Evolutionary conservation across 2,329 filamentous ascomycete genomes (phyloP).

Genomic region (Talaromyces sp.): DNA sequence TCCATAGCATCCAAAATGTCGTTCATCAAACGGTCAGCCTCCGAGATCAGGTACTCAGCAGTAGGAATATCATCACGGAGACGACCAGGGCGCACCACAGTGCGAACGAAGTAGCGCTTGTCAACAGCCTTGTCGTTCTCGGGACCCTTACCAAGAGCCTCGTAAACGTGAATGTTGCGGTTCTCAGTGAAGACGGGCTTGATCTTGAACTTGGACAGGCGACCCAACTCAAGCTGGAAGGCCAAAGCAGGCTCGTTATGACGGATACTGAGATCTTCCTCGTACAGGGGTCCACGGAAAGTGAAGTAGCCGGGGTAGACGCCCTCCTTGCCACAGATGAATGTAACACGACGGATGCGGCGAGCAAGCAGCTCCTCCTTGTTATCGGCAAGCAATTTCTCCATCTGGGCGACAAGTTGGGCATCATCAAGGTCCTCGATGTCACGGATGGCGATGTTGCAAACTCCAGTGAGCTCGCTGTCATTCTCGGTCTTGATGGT

Average conservation of each 20-base stretch:
- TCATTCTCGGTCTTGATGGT: conserved; percentile 59
- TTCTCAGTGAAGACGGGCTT: conserved; percentile 99
- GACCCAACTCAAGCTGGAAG: conserved; percentile 95
- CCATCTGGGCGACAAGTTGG: conserved; percentile 76
- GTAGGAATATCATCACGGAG: conserved; percentile 97
- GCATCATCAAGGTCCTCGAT: conserved; percentile 80
- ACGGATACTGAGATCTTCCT: conserved; percentile 92
- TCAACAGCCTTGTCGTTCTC: conserved; percentile 72
- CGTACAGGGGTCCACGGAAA: conserved; percentile 88
- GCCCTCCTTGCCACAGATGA: conserved; percentile 94
- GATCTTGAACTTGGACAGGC: conserved; percentile 95
- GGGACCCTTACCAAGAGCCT: conserved; percentile 90
- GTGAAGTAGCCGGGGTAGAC: conserved; percentile 97
- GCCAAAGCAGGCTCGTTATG: conserved; percentile 95
- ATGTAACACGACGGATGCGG: conserved; percentile 85
- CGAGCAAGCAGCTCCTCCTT: conserved; percentile 81
- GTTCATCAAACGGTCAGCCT: conserved; percentile 94
- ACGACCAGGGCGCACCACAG: conserved; percentile 89
- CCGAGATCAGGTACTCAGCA: conserved; percentile 96
- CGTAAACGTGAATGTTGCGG: conserved; percentile 98
- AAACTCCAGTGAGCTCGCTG: conserved; percentile 85
- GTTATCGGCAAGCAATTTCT: conserved; percentile 74
- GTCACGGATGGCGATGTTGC: conserved; percentile 90
- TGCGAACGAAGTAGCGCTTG: conserved; percentile 97
- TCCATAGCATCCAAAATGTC: conserved; percentile 97